A percentile compares a stretch with the other conserved stretches of the same genome.
phyloP scores from a whole-genome alignment of 257 asterid genomes.

The Plantago ovata region DNA sequence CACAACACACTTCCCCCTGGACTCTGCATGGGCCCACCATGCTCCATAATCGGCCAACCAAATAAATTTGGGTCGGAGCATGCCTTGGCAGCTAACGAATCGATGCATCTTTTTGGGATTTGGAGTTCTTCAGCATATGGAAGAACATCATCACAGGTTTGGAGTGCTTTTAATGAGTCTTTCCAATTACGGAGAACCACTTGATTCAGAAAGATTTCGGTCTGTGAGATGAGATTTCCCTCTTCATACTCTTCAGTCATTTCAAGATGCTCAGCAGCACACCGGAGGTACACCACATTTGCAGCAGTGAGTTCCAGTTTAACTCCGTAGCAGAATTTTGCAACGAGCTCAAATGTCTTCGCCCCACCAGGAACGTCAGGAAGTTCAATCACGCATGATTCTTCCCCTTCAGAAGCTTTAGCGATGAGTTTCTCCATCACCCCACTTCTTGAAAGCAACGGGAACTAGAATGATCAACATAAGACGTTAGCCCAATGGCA shows the following conservation, averaged over 20 bases:
- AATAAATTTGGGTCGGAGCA: conserved; percentile 74
- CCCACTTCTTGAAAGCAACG: conserved; percentile 92
- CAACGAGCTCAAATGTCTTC: conserved; percentile 84
- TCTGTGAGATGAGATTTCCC: conserved; percentile 69
- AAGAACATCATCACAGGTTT: conserved; percentile 69
- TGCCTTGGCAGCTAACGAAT: conserved; percentile 75
- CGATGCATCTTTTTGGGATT: conserved; percentile 69
- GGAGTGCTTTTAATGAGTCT: conserved; percentile 80
- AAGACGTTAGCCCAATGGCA: conserved; percentile 3
- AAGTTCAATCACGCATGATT: conserved; percentile 48
- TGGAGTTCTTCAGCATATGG: conserved; percentile 65
- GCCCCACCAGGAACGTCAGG: conserved; percentile 84
- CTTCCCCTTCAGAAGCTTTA: conserved; percentile 66
- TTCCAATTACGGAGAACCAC: conserved; percentile 74
- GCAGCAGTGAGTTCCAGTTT: conserved; percentile 91
- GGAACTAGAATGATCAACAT: conserved; percentile 54
- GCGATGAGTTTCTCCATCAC: conserved; percentile 84
- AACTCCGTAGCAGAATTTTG: conserved; percentile 92
- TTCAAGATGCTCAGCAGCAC: conserved; percentile 88
- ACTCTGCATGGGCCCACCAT: conserved; percentile 95
- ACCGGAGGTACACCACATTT: conserved; percentile 73
- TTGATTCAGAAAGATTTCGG: conserved; percentile 79
- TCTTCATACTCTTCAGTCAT: conserved; percentile 95
- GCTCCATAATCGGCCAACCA: conserved; percentile 94
- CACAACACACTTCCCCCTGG: conserved; percentile 94